Evolutionary conservation across 2,329 filamentous ascomycete genomes (phyloP).

Genomic region (Emergomyces orientalis): DNA sequence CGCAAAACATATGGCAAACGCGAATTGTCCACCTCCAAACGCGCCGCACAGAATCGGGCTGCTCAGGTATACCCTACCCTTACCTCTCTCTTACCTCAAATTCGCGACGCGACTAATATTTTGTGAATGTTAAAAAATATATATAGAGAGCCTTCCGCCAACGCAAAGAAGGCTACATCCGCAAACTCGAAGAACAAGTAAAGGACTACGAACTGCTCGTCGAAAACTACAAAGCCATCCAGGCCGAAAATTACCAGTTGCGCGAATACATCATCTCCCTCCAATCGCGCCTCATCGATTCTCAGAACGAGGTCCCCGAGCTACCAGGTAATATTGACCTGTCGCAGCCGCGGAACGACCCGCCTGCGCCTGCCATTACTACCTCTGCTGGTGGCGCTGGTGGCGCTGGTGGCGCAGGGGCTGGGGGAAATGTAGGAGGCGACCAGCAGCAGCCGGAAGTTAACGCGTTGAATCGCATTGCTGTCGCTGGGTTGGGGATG

Average conservation of each 20-base stretch:
- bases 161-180: conserved; percentile 96
- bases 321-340: conserved; percentile 74
- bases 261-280: conserved; percentile 88
- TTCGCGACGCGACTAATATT: neutral
- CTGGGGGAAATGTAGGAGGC: neutral
- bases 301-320: conserved; percentile 72
- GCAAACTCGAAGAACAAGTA: conserved; percentile 90
- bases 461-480: conserved; percentile 36
- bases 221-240: conserved; percentile 66
- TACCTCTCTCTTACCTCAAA: too few species aligned
- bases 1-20: conserved; percentile 67
- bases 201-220: conserved; percentile 69
- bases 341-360: conserved; percentile 41
- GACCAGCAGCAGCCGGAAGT: conserved; percentile 27
- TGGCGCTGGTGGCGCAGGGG: conserved; percentile 11
- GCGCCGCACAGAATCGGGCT: conserved; percentile 90
- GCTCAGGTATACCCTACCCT: conserved; percentile 62
- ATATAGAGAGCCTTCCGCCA: conserved; percentile 91
- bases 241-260: conserved; percentile 80
- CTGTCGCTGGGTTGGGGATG: conserved; percentile 36
- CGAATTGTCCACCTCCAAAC: conserved; percentile 89
- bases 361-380: conserved; percentile 20
- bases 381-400: conserved; percentile 13
- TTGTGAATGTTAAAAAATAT: conserved; percentile 6
- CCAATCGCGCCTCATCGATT: conserved; percentile 75